Base-by-base conservation (phyloP, 1,139 yeast genomes). In the Kodamaea ohmeri region DNA sequence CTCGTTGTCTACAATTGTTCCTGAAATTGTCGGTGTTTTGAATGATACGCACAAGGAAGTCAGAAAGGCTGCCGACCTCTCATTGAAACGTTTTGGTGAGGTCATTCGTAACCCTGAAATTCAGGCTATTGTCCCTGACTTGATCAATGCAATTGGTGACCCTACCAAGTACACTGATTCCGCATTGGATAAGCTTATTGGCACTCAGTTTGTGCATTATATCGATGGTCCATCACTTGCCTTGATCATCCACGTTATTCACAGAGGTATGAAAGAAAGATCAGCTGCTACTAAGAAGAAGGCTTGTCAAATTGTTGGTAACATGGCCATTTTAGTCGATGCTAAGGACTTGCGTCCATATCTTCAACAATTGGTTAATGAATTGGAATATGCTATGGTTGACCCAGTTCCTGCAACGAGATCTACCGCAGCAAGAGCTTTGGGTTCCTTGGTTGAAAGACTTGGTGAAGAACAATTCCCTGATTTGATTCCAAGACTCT, bases 171-270 rank as follows among this genome's bases (percentile, higher is more conserved):
- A 83, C 61, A 92, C 98, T 6, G 96, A 88, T 45, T 79, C 67
- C 5, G 97, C 98, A 0, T 70, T 94, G 42, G 95, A 89, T 51
- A 81, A 87, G 24, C 74, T 94, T 53, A 81, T 90, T 46, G 80
- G 79, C 53, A 94, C 98, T 0, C 95, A 92, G 53, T 94, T 94
- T 54, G 96, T 89, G 35, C 98, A 94, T 62, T 94, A 90, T 59
- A 92, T 94, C 48, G 99, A 94, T 65, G 97, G 97, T 20, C 97
- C 99, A 2, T 90, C 97, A 1, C 73, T 94, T 55, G 98, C 99
- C 1, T 73, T 94, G 52, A 88, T 92, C 40, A 87, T 90, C 47
- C 97, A 90, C 56, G 97, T 94, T 37, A 81, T 92, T 38, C 94
- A 88, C 57, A 80, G 98, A 61, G 99, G 97, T 65, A 81, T 94